These are phyloP conservation scores for Pyrrhoderma noxium DNA, from an alignment of 1,284 basidiomycete genomes.

Conservation along the genomic window DNA sequence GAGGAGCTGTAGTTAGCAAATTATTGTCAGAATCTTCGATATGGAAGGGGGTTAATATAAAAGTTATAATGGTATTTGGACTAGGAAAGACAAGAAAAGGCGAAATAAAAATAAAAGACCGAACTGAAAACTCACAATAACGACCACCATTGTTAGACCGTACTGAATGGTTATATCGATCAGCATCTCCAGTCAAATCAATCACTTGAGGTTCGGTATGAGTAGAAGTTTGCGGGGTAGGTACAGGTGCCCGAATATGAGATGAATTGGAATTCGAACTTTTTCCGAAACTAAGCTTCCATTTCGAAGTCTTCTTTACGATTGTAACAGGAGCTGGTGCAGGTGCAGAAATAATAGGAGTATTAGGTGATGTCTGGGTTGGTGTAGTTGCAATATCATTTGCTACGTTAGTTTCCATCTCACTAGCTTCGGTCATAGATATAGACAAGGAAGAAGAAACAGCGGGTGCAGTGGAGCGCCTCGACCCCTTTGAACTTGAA, in stretches of 20 bases:
- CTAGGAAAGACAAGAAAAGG: no score
- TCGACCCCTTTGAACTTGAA: not conserved
- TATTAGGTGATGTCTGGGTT: not conserved
- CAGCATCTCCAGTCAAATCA: not conserved
- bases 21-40: no score
- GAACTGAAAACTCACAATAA: no score
- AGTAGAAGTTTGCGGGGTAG: constrained; percentile 8
- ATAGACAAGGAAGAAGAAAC: not conserved
- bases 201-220: not conserved
- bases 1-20: no score
- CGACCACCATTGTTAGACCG: no score
- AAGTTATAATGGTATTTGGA: no score
- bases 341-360: constrained; percentile 1
- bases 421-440: not conserved
- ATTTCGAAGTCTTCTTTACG: constrained; percentile 71
- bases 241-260: constrained; percentile 23
- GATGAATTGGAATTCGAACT: constrained; percentile 23
- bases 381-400: constrained; percentile 5
- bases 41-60: no score
- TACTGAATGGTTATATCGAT: no score
- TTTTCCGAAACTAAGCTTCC: constrained; percentile 72
- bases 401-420: not conserved
- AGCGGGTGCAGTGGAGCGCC: not conserved
- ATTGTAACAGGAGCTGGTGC: constrained; percentile 26
- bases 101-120: no score